A percentile compares a stretch with the other conserved stretches of the same genome.
Conservation (phyloP, 2,329 filamentous ascomycete genomes). For the Pseudogymnoascus sp. region DNA sequence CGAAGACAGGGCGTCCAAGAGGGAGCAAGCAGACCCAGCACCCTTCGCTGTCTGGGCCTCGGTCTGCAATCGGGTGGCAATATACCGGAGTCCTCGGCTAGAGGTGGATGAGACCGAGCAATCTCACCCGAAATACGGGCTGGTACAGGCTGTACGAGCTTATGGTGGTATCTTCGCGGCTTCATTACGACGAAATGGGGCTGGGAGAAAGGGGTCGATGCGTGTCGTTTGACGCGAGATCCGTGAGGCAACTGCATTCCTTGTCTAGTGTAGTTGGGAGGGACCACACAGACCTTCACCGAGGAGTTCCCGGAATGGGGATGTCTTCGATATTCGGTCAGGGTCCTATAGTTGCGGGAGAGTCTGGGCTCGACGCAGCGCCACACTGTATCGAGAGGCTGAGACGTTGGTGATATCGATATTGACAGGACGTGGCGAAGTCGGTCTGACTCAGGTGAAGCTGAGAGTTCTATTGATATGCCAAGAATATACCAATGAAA, state of each 20-base stretch:
- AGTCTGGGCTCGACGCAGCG: not conserved
- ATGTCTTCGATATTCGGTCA: not conserved
- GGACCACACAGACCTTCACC: not conserved
- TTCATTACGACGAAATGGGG: not conserved
- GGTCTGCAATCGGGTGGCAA: not conserved
- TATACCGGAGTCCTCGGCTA: not conserved
- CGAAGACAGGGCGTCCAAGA: not conserved
- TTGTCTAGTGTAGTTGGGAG: not conserved
- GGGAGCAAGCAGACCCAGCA: not conserved
- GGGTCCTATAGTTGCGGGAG: not conserved
- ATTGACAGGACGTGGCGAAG: not conserved
- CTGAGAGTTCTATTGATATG: not conserved
- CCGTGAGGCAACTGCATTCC: not conserved
- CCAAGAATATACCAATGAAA: not conserved
- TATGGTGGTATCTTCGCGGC: not conserved
- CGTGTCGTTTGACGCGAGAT: not conserved
- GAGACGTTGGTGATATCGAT: not conserved
- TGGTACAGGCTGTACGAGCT: not conserved
- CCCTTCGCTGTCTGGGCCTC: not conserved
- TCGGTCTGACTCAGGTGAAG: not conserved
- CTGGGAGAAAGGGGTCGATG: not conserved
- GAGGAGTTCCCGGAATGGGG: not conserved
- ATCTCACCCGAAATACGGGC: not conserved
- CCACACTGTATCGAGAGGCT: not conserved
- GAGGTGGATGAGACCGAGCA: not conserved